Conservation (phyloP, 2,329 filamentous ascomycete genomes). For the Dothidotthia symphoricarpi region DNA sequence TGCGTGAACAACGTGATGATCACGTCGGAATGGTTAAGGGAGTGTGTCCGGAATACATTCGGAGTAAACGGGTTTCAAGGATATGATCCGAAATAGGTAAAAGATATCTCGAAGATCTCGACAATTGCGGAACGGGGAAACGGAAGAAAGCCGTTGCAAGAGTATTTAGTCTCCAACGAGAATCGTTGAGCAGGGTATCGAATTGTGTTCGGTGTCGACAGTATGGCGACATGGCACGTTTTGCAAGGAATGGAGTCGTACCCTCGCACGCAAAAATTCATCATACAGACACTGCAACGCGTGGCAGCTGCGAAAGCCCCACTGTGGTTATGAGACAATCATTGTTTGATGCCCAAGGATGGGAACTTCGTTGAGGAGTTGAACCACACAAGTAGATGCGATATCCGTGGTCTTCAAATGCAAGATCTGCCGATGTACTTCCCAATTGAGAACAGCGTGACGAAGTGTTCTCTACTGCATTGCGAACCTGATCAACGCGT, state of each 20-base stretch:
- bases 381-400: too few relatives aligned
- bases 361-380: conserved; percentile 5
- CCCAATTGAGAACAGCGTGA: conserved; percentile 14
- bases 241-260: conserved; percentile 12
- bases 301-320: conserved; percentile 14
- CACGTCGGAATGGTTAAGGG: too few relatives aligned
- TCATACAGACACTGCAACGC: conserved; percentile 18
- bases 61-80: too few relatives aligned
- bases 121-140: too few relatives aligned
- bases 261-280: conserved; percentile 15
- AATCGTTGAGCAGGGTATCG: too few relatives aligned
- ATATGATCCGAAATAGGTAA: too few relatives aligned
- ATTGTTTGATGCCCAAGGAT: too few relatives aligned
- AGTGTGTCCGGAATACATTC: too few relatives aligned
- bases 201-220: conserved; percentile 9
- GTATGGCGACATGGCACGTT: conserved; percentile 18
- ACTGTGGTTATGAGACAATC: conserved; percentile 3
- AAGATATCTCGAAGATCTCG: too few relatives aligned
- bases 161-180: background rate
- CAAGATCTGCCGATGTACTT: conserved; percentile 20
- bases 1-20: too few relatives aligned
- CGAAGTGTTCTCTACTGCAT: conserved; percentile 5
- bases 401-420: conserved; percentile 10
- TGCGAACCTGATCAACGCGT: conserved; percentile 5
- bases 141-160: too few relatives aligned